Evolutionary conservation across 805 yeast genomes (phyloP), one percentile per base, ranked within the genome.

Genomic region (Cyberlindnera euphorbiiphila): DNA sequence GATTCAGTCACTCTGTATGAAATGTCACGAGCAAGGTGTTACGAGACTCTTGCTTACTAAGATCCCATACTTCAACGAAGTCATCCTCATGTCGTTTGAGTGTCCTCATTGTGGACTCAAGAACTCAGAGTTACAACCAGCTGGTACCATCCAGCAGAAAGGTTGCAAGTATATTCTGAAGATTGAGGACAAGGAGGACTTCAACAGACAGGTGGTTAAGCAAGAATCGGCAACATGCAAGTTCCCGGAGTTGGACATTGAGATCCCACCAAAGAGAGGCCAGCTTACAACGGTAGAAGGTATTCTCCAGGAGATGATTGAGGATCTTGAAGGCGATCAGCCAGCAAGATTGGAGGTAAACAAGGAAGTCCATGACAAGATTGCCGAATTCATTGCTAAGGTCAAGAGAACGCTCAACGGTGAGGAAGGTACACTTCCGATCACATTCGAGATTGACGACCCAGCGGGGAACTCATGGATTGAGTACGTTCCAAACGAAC

Each of bases 401-500:
- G 81, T 91, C 25, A 63, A 68, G 47, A 62, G 71, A 6, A 75
- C 72, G 37, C 65, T 86, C 18, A 69, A 71, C n/a, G 91, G 87
- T 40, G 79, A 81, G 42, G 74, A 73, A 36, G 76, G 74, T 22
- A 71, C 76, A 14, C 61, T 85, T 36, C 98, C 98, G 2, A 55
- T 91, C 45, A 84, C 94, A 0, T 72, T 91, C 33, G 69, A 72
- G 17, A 65, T 87, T 9, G 96, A 89, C 60, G 98, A 93, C 61
- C 97, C 98, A 20, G 76, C 96, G 1, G 98, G 98, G 12, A 93
- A 93, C 66, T 91, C 98, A 5, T 93, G 97, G 95, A 78, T 93
- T 37, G 96, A 86, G 57, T 86, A 72, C 59, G 62, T 75, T 42
- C 96, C 96, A 14, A 89, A 85, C 42, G 96, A 87, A 59, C 72